Percentiles rank a stretch among this genome's conserved stretches.
Evolutionary conservation across 1,284 basidiomycete genomes (phyloP).

Genomic region (Naganishia liquefaciens): DNA sequence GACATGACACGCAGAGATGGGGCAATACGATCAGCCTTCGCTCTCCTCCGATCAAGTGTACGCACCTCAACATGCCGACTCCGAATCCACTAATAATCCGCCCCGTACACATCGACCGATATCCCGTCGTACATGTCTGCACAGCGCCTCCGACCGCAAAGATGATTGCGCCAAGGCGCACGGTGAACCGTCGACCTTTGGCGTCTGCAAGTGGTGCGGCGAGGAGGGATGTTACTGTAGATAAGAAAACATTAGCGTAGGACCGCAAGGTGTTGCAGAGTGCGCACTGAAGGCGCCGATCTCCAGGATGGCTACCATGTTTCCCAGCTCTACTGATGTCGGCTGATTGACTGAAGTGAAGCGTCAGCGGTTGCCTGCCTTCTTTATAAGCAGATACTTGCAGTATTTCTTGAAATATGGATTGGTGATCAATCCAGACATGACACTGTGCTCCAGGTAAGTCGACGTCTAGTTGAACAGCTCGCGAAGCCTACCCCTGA

Average conservation of each 20-base stretch:
- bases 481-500: slow-evolving; percentile 67
- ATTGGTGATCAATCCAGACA: slow-evolving; percentile 77
- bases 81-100: slow-evolving; percentile 87
- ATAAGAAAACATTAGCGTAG: background rate
- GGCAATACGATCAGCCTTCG: background rate
- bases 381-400: slow-evolving; percentile 37
- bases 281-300: slow-evolving; percentile 82
- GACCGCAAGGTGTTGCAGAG: background rate
- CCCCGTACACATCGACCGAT: slow-evolving; percentile 81
- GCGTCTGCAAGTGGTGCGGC: slow-evolving; percentile 85
- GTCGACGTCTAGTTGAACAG: background rate
- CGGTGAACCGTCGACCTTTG: slow-evolving; percentile 81
- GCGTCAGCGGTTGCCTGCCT: slow-evolving; percentile 19
- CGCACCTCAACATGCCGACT: slow-evolving; percentile 86
- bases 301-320: slow-evolving; percentile 88
- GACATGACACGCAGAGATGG: background rate
- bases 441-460: slow-evolving; percentile 37
- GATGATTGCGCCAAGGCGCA: slow-evolving; percentile 80
- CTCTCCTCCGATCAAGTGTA: slow-evolving; percentile 33
- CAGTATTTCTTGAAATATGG: slow-evolving; percentile 76
- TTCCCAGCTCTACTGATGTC: slow-evolving; percentile 58
- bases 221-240: slow-evolving; percentile 79
- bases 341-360: slow-evolving; percentile 66
- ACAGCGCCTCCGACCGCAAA: slow-evolving; percentile 87
- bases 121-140: slow-evolving; percentile 84